These are phyloP conservation scores for Senna tora DNA, from an alignment of 306 rosid species.

Conservation along the genomic window DNA sequence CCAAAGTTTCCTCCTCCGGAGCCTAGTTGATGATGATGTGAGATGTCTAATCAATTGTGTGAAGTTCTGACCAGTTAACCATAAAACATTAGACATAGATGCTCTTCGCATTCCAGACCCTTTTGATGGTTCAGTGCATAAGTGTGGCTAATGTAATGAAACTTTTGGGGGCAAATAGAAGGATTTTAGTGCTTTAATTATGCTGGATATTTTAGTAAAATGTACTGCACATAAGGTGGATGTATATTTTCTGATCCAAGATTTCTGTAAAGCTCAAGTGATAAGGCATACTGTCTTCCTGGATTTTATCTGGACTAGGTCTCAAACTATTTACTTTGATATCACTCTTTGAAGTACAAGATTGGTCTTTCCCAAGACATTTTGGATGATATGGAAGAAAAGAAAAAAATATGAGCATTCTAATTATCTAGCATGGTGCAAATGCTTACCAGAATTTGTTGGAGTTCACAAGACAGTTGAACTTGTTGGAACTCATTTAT, in stretches of 20 bases:
- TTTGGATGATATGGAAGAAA: not conserved
- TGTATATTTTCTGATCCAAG: not conserved
- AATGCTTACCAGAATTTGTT: conserved; percentile 34
- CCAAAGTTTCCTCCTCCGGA: conserved; percentile 43
- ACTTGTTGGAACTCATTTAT: conserved; percentile 49
- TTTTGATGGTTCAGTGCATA: conserved; percentile 17
- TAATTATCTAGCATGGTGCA: not conserved
- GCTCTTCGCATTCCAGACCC: not conserved
- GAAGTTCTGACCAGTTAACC: not conserved
- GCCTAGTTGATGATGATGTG: conserved; percentile 1
- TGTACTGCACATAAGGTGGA: not conserved
- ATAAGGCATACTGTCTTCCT: too few relatives aligned
- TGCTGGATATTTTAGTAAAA: not conserved
- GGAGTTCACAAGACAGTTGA: conserved; percentile 60
- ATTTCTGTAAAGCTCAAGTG: not conserved
- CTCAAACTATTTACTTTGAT: not conserved
- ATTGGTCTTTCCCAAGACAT: not conserved
- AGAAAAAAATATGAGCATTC: not conserved
- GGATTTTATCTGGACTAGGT: too few relatives aligned
- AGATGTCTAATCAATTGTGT: not conserved
- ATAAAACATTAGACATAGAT: not conserved
- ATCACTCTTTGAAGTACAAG: not conserved
- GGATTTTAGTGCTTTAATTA: not conserved
- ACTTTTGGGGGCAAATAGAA: conserved; percentile 7
- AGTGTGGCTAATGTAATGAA: not conserved